Evolutionary conservation across 495 filamentous ascomycete genomes (phyloP).

Genomic region (Penicillium maclennaniae): DNA sequence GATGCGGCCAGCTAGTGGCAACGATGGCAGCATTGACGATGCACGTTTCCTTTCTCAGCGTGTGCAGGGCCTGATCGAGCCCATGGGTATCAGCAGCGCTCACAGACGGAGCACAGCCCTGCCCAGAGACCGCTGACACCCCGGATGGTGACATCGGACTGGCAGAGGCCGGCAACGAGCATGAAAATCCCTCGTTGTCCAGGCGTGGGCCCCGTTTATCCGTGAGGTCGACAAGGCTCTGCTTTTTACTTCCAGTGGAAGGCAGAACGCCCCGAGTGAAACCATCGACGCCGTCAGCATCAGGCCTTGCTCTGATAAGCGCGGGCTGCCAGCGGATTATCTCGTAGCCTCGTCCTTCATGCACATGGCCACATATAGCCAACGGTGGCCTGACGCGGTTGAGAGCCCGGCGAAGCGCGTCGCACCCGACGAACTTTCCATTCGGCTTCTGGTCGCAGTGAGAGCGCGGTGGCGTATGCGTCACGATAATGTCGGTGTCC

Average conservation of each 20-base stretch:
- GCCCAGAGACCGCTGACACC: conserved; percentile 8
- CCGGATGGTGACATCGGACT: conserved; percentile 8
- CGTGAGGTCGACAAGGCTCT: conserved; percentile 55
- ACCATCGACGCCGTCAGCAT: conserved; percentile 6
- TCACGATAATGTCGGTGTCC: conserved; percentile 45
- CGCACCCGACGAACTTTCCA: conserved; percentile 36
- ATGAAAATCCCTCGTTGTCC: conserved; percentile 35
- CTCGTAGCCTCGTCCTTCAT: conserved; percentile 47
- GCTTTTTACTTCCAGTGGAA: conserved; percentile 49
- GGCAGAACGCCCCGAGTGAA: conserved; percentile 22
- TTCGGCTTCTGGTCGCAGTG: conserved; percentile 39
- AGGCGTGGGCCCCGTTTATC: conserved; percentile 40
- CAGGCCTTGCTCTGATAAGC: neutral
- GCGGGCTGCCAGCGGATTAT: conserved; percentile 33
- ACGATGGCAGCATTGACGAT: conserved; percentile 74
- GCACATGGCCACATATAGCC: conserved; percentile 50
- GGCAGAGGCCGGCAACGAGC: neutral
- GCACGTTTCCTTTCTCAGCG: conserved; percentile 64
- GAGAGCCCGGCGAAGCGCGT: conserved; percentile 33
- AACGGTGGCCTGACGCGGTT: conserved; percentile 41
- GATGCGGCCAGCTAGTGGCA: conserved; percentile 62
- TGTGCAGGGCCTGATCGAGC: conserved; percentile 26
- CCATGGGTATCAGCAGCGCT: conserved; percentile 11
- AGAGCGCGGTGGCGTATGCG: conserved; percentile 46
- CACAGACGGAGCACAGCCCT: conserved; percentile 5